Evolutionary conservation across 2,329 filamentous ascomycete species (phyloP), one percentile per base, ranked within the genome.

Genomic region (Blastomyces parvus): DNA sequence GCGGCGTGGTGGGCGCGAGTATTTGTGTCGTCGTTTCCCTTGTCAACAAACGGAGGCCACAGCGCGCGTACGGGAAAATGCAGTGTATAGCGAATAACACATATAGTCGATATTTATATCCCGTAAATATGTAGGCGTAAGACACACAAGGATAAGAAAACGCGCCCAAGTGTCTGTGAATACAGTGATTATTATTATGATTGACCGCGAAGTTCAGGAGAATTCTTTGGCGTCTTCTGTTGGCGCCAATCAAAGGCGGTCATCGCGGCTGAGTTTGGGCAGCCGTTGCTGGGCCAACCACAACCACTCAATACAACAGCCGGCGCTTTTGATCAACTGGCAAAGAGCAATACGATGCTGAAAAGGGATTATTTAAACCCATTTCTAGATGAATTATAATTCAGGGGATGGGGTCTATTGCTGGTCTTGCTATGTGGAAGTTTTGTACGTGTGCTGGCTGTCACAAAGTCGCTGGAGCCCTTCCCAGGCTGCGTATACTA

Each of bases 211-310:
- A 27, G 3, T 40, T 58, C 56, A 25, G 56, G 33, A 58, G 55
- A 58, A 50, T 25, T 59, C 38, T 40, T 42, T 42, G 19, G 55
- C 17, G 30, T 30, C 14, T 57, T 38, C 11, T 14, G 25, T 14
- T 22, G 48, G 40, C 57, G 57, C 57, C 42, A 59, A 59, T 59
- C 25, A 25, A 30, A 13, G 33, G 57, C 14, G n/a, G 14, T 33
- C 9, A 30, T 44, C 9, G 25, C 13, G 6, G 40, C 40, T 59
- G 17, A n/a, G 19, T 11, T 42, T 52, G 19, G 38, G 17, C 19
- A 11, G 44, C 11, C 11, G 59, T 61, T 61, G 69, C 69, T 65
- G 67, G 66, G 69, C 66, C 68, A 70, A 70, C 68, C 38, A 36
- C 8, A 0, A 14, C 40, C 17, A 19, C 11, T 25, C 25, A 59